Percentiles rank a stretch among this genome's conserved stretches.
These are phyloP conservation scores for Lactarius sanguifluus DNA, from an alignment of 768 basidiomycete genomes.

Conservation along the genomic window DNA sequence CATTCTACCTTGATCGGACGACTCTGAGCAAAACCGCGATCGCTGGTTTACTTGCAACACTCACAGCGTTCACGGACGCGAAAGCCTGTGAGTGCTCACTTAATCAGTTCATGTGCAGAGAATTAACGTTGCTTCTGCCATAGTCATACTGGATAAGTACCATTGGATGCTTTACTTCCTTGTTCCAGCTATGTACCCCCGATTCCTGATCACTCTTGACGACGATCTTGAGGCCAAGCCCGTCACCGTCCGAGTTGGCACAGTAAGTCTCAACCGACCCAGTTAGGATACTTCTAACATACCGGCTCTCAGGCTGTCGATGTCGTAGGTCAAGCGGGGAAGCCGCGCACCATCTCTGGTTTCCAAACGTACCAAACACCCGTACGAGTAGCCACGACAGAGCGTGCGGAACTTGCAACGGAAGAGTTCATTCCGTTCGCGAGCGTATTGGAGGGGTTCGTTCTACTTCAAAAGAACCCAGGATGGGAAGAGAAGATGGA, in stretches of 20 bases:
- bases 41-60: slow-evolving; percentile 82
- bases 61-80: slow-evolving; percentile 92
- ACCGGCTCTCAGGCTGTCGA: slow-evolving; percentile 73
- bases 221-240: slow-evolving; percentile 84
- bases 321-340: slow-evolving; percentile 96
- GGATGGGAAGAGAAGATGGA: slow-evolving; percentile 89
- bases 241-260: slow-evolving; percentile 93
- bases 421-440: slow-evolving; percentile 94
- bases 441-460: slow-evolving; percentile 89
- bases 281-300: slow-evolving; percentile 1
- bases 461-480: slow-evolving; percentile 89
- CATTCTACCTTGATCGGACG: slow-evolving; percentile 90
- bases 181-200: slow-evolving; percentile 94
- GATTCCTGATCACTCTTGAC: slow-evolving; percentile 96
- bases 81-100: slow-evolving; percentile 73
- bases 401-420: slow-evolving; percentile 93
- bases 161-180: slow-evolving; percentile 99
- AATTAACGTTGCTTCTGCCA: neutral
- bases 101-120: neutral
- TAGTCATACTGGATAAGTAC: slow-evolving; percentile 91
- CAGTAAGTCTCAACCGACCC: slow-evolving; percentile 46
- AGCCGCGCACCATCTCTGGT: slow-evolving; percentile 92
- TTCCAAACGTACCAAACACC: slow-evolving; percentile 99
- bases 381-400: slow-evolving; percentile 91
- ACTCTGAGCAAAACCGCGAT: slow-evolving; percentile 89